Conservation (phyloP, 495 filamentous ascomycete species). For the Annulohypoxylon nitens region DNA sequence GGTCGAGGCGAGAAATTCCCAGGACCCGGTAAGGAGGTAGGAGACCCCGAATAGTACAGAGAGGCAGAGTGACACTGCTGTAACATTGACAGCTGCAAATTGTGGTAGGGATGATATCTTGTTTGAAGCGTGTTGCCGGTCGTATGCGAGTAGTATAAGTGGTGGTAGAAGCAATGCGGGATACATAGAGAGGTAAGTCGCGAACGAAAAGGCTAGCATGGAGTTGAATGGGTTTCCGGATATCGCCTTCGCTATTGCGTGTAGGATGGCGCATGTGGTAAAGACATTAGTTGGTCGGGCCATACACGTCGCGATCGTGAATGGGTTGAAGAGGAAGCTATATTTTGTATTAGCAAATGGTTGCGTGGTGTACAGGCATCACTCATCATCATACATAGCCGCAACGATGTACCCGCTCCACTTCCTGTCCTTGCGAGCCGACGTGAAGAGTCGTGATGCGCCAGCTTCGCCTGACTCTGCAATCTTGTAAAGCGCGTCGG, state of each 20-base stretch:
- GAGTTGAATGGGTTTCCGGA: constrained; percentile 76
- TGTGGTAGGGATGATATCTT: constrained; percentile 49
- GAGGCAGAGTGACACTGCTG: constrained; percentile 62
- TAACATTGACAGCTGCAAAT: constrained; percentile 67
- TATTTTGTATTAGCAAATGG: constrained; percentile 23
- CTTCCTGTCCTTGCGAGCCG: constrained; percentile 78
- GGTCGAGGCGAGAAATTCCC: constrained; percentile 87
- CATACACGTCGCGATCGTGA: constrained; percentile 92
- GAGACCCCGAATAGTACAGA: constrained; percentile 76
- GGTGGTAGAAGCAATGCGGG: constrained; percentile 88
- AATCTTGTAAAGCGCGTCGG: constrained; percentile 83
- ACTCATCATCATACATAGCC: constrained; percentile 70
- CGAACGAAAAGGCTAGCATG: constrained; percentile 88
- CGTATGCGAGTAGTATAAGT: constrained; percentile 83
- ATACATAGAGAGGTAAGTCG: constrained; percentile 92
- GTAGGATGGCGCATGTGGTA: constrained; percentile 87
- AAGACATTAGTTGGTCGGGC: constrained; percentile 93
- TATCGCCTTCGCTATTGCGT: constrained; percentile 86
- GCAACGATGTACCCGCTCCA: constrained; percentile 83
- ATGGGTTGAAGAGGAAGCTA: constrained; percentile 94
- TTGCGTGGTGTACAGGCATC: neutral
- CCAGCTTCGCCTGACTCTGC: constrained; percentile 84
- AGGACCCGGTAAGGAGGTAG: constrained; percentile 80
- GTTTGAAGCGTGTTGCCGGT: constrained; percentile 63
- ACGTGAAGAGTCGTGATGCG: constrained; percentile 78